These are phyloP conservation scores for Didymella lethalis DNA, from an alignment of 2,329 filamentous ascomycete genomes.

Conservation along the genomic window DNA sequence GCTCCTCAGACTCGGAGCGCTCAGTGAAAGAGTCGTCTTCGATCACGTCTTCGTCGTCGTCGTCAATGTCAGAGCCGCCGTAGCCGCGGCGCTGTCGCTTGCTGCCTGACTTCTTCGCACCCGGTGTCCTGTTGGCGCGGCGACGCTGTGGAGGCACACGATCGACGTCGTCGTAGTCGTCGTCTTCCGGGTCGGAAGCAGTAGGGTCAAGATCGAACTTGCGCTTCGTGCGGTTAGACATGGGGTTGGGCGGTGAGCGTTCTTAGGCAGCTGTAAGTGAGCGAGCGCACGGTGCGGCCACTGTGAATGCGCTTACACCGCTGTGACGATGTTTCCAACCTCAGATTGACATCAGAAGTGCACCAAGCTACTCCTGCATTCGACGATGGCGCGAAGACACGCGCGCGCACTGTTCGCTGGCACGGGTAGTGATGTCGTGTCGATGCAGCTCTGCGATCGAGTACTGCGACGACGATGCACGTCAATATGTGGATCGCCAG, in stretches of 20 bases:
- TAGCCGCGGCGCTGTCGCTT: slow-evolving; percentile 49
- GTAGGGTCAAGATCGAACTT: slow-evolving; percentile 52
- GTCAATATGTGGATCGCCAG: slow-evolving; percentile 8
- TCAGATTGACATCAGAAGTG: slow-evolving; percentile 39
- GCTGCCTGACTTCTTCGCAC: slow-evolving; percentile 39
- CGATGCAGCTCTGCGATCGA: slow-evolving; percentile 31
- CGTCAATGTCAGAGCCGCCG: slow-evolving; percentile 49
- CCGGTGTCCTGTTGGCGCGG: slow-evolving; percentile 36
- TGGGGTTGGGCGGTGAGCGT: slow-evolving; percentile 38
- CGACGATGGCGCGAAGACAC: slow-evolving; percentile 27
- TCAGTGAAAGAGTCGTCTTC: slow-evolving; percentile 55
- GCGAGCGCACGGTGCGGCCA: slow-evolving; percentile 15
- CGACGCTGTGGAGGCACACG: slow-evolving; percentile 44
- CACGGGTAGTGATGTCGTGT: slow-evolving; percentile 31
- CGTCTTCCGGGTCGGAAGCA: slow-evolving; percentile 51
- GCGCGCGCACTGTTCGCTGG: slow-evolving; percentile 31
- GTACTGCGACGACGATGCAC: slow-evolving; percentile 30
- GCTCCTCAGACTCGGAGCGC: slow-evolving; percentile 54
- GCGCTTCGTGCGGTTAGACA: slow-evolving; percentile 52
- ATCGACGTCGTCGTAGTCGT: slow-evolving; percentile 48
- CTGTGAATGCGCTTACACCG: slow-evolving; percentile 36
- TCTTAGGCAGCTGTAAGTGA: slow-evolving; percentile 31
- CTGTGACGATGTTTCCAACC: slow-evolving; percentile 22
- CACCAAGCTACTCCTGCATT: slow-evolving; percentile 28
- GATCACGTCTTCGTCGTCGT: slow-evolving; percentile 59